Evolutionary conservation across 2,329 filamentous ascomycete genomes (phyloP).

Genomic region (Hymenoscyphus repandus): DNA sequence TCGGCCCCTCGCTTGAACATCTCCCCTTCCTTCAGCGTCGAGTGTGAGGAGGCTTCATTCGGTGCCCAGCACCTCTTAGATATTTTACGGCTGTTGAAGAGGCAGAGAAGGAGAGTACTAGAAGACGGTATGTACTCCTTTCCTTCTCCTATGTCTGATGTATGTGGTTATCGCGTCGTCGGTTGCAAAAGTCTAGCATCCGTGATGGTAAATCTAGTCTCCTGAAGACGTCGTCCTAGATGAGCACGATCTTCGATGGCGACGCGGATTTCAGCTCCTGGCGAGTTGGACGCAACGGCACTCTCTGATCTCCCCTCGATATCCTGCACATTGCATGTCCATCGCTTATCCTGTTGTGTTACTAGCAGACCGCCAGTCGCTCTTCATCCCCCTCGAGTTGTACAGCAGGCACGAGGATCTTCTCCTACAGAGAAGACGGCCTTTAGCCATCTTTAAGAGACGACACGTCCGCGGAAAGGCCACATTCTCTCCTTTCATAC

Average conservation of each 20-base stretch:
- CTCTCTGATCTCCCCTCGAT: slow-evolving; percentile 5
- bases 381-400: slow-evolving; percentile 18
- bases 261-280: slow-evolving; percentile 3
- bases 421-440: slow-evolving; percentile 24
- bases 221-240: too few relatives aligned
- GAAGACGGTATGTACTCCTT: background rate
- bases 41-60: slow-evolving; percentile 21
- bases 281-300: slow-evolving; percentile 2
- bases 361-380: slow-evolving; percentile 21
- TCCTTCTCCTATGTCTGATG: background rate
- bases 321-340: slow-evolving; percentile 10
- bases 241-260: background rate
- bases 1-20: slow-evolving; percentile 6
- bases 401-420: slow-evolving; percentile 14
- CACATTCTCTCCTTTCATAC: slow-evolving; percentile 18
- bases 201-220: too few relatives aligned
- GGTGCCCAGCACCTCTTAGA: slow-evolving; percentile 18
- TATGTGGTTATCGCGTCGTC: background rate
- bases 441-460: slow-evolving; percentile 17
- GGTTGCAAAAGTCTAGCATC: too few relatives aligned
- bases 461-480: slow-evolving; percentile 19
- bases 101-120: background rate
- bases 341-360: slow-evolving; percentile 23
- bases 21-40: slow-evolving; percentile 10
- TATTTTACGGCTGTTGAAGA: background rate